Base-by-base conservation (phyloP, 306 rosid species). In the Cucumis cinereus region DNA sequence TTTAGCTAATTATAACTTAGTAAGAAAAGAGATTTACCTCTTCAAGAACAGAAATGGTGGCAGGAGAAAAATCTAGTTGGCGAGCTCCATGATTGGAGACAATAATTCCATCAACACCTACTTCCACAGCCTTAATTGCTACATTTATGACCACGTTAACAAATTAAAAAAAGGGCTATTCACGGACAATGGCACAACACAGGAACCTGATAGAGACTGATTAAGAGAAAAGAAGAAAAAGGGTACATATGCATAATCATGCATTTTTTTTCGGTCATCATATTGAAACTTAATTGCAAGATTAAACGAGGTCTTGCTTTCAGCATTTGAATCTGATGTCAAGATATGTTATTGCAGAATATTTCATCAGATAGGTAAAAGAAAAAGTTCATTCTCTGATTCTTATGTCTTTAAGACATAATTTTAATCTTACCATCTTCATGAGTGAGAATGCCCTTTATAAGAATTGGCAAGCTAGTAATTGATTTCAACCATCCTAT, bases 71-170 rank as follows among this genome's bases (percentile, higher is more conserved):
- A 69, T 86, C 83, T 15, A 79, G 61, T 40, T 86, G 86, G 43
- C 86, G 85, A n/a, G 69, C 89, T 76, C 89, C 89, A 30, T 78
- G 89, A 53, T 85, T 85, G 60, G 89, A 83, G 76, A 85, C 86
- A 6, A 83, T 59, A 67, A 83, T 80, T 70, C 84, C 86, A 23
- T 77, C 74, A 78, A 75, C 82, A 38, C 86, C 86, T 17, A 10
- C 80, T 74, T 79, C 84, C 60, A 85, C 84, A 33, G 83, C 85
- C 76, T 40, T 76, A 63, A 58, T 76, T 72, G 85, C 85, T 76
- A 77, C 55, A 61, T 28, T 68, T 36, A 59, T n/a, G 23, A 54
- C 59, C 10, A 7, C 8, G 60, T 55, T 43, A 43, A 43, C 49
- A 3, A 43, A 43, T 43, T 43, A 11, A 54, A 54, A 19, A 16